Base-by-base conservation (phyloP, 139 green algal species). In the Chlamydomonas urium region DNA sequence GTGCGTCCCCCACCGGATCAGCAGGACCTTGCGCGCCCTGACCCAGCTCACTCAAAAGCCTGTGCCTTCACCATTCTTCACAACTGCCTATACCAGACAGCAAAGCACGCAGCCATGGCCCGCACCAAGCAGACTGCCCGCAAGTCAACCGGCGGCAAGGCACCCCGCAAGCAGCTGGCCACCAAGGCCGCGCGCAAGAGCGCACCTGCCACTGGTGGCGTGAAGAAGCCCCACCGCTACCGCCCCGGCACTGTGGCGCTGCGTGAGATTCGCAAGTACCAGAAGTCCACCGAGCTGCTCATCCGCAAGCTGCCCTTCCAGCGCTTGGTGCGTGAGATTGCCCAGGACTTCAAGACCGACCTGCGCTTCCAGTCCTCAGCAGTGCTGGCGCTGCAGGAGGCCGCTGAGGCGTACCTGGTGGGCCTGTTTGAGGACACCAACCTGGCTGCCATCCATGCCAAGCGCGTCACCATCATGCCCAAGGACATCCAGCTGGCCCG, bases 361-460 rank as follows among this genome's bases (percentile, higher is more conserved):
- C 42, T 50, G 42, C 42, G 42, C 73, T 99, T 98, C 90, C 94
- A 98, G 89, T 86, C 77, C 75, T 90, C 85, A 38, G 95, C 94
- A 24, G 91, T 98, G 35, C 84, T 97, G 60, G 94, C 89, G 35
- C 88, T 98, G 47, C 93, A 98, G 85, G 93, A 98, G 85, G 93
- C 93, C 33, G 89, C 93, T 66, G 94, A 98, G 89, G 94, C 93
- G 36, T 98, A 97, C 88, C 86, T 98, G 79, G 93, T 98, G 28
- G 92, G 92, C 70, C 87, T 98, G 74, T 98, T 98, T 69, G 93
- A 98, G 87, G 93, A 98, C 88, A 98, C 93, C 79, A 97, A 98
- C 86, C 79, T 97, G 79, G 93, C 86, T 69, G 93, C 93, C 71
- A 96, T 97, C 81, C 92, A 98, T 74, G 93, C 93, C 83, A 97